Evolutionary conservation across 129 eudicot species (phyloP), one percentile per base, ranked within the genome.

Genomic region (Flaveria trinervia): DNA sequence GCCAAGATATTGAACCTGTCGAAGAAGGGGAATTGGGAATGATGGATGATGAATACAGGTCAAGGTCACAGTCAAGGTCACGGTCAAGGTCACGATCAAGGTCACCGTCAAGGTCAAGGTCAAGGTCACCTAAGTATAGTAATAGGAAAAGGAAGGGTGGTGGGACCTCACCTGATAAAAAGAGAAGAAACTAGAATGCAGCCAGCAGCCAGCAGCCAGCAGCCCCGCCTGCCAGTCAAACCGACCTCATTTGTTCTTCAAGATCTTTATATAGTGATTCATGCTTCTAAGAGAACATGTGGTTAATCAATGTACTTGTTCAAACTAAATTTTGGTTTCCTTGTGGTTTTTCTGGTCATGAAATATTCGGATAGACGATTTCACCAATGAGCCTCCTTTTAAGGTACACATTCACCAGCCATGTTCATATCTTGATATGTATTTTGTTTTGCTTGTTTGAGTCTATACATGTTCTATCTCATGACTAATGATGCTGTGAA

Each of bases 21-120:
- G 99, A 93, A 81, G 98, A 89, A 87, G 99, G 97, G 59, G 99
- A 91, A 71, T 67, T 94, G 51, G 92, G 83, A 7, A 81, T 83
- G 45, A 74, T 77, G 64, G 97, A 89, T 69, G 92, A 83, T 77
- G 87, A 70, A 22, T 79, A 85, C 71, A 84, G 60, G 57, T 54
- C 23, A 43, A 22, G 51, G 56, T 87, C 92, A 39, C 22, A 36
- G 56, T 87, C 92, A 39, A 83, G 54, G 57, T 54, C 23, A 23
- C 6, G 60, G 56, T 87, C 92, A 39, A 83, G 54, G 57, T 54
- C 23, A 23, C 6, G 60, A 51, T 54, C 23, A 43, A 45, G 51
- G 56, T 87, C 92, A 39, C 22, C 20, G 56, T 87, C 92, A 39
- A 84, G 54, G 57, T 54, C 92, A 39, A 84, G 54, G 57, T 54